phyloP scores from a whole-genome alignment of 805 yeast species.

The Candida sithepensis region DNA sequence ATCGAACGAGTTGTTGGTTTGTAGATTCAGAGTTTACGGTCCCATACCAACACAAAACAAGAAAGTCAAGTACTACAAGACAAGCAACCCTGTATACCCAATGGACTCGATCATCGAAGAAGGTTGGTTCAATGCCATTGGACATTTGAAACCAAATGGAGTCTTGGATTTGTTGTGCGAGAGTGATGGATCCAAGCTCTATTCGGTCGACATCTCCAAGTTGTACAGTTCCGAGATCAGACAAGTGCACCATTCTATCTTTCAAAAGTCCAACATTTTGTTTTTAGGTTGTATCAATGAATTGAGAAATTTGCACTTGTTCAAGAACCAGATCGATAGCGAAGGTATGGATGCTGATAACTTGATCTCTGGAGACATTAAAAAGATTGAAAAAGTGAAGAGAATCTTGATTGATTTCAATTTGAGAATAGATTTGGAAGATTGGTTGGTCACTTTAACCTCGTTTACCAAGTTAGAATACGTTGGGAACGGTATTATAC shows the following conservation, averaged over 20 bases:
- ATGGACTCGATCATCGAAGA: conserved; percentile 30
- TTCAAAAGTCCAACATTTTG: conserved; percentile 54
- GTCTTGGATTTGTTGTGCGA: conserved; percentile 55
- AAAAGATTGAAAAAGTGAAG: conserved; percentile 8
- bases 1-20: conserved; percentile 45
- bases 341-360: conserved; percentile 4
- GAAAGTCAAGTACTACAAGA: conserved; percentile 29
- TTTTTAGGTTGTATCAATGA: conserved; percentile 55
- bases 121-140: conserved; percentile 74
- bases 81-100: conserved; percentile 21
- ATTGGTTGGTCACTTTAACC: conserved; percentile 68
- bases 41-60: conserved; percentile 45
- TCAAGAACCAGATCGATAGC: conserved; percentile 23
- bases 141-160: conserved; percentile 64
- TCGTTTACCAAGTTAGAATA: conserved; percentile 61
- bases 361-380: conserved; percentile 8
- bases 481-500: conserved; percentile 22
- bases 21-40: conserved; percentile 64
- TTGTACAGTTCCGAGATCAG: conserved; percentile 60
- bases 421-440: conserved; percentile 65
- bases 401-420: conserved; percentile 60
- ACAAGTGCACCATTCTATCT: conserved; percentile 58
- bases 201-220: conserved; percentile 51
- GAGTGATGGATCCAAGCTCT: conserved; percentile 58
- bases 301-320: conserved; percentile 42